Base-by-base conservation (phyloP, 345 rosid genomes). In the Hibiscus syriacus region DNA sequence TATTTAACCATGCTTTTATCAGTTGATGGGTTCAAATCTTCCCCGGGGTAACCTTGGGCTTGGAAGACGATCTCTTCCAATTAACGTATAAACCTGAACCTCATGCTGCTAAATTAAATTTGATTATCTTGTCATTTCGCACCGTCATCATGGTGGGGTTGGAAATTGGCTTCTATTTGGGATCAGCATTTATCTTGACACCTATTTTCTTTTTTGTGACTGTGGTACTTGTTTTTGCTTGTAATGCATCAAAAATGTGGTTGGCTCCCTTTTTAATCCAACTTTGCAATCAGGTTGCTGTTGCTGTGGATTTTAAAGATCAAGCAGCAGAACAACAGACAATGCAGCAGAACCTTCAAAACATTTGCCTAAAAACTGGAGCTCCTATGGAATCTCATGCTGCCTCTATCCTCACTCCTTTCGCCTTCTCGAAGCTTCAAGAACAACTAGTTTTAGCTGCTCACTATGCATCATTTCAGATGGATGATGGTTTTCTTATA, bases 351-450 rank as follows among this genome's bases (percentile, higher is more conserved):
- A 93, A 90, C 77, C 87, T 93, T 52, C 97, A 90, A 73, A 93
- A 93, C 68, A 88, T 90, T 66, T 80, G 82, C 81, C 78, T 90
- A 50, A 90, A 93, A 74, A 90, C 98, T 0, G 98, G 98, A 0
- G 96, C 96, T 4, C 97, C 98, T 4, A 93, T 93, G 98, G 96
- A 93, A 79, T 85, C 96, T 20, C 92, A 93, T 70, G 96, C 97
- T 5, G 96, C 94, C 34, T 66, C 89, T 2, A 77, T 93, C 67
- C 90, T 93, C 71, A 90, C 98, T 34, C 97, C 98, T 12, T 88
- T 83, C n/a, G 96, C 97, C 55, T 90, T 93, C 83, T 88, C 94
- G 27, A 90, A 84, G 82, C 97, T 93, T 82, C 98, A 93, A 80
- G 96, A 93, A 64, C 93, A 93, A 74, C 89, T 93, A 68, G 97